Base-by-base conservation (phyloP, 345 rosid genomes). In the Dovyalis caffra region DNA sequence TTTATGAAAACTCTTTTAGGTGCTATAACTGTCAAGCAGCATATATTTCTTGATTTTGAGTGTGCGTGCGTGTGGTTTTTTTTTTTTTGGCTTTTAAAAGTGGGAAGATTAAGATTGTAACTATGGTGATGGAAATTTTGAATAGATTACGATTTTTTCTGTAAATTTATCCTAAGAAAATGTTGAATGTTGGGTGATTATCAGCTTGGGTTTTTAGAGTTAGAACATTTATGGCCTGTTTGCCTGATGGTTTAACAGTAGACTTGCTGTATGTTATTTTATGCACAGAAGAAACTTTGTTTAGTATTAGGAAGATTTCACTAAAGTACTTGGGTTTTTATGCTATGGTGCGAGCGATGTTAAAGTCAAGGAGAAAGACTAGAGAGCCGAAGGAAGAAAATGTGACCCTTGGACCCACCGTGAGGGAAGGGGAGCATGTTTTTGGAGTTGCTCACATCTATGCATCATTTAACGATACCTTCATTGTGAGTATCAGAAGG, bases 401-500 rank as follows among this genome's bases (percentile, higher is more conserved):
- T 61, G 80, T 77, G 28, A 81, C 83, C 25, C 80, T 81, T 47
- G 83, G 83, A 34, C 80, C 80, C 1, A 74, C 77, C 1, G 74
- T 77, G 4, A 74, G 80, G 62, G 83, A 81, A 33, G 83, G 83
- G 25, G 80, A 81, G 47, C 60, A 73, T 29, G 83, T 33, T 31
- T 81, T 81, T 61, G 83, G 83, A 0, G 83, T 81, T 40, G 83
- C 80, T 6, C 79, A 76, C 49, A 70, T 76, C 70, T 76, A 25
- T 23, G 79, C 74, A 2, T 76, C 70, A 7, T 76, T 76, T 43
- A 76, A 76, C 20, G 79, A 76, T 23, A 76, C 74, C 23, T 93
- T 93, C 82, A 93, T 93, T 58, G 97, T 93, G 69, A 87, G 92
- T 77, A 23, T 68, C 51, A 43, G 6, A 16, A 40, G 49, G 26